Base-by-base conservation (phyloP, 2,329 filamentous ascomycete species). In the Penicillium psychrosexuale region DNA sequence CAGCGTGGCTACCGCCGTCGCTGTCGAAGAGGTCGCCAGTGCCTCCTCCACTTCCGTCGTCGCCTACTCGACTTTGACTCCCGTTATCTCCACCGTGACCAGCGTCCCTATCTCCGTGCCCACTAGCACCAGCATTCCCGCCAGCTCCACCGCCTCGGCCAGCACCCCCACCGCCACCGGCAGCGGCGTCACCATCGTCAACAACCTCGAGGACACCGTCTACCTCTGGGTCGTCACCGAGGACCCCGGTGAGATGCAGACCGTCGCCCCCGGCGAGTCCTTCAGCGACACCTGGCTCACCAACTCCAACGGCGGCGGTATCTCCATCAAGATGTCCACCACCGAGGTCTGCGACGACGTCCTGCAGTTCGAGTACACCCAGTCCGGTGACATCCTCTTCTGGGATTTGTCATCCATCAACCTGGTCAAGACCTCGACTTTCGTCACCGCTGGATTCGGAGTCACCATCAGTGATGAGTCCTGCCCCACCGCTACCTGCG, bases 391-490 rank as follows among this genome's bases (percentile, higher is more conserved):
- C 2, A 57, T 52, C 9, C 51, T 71, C 48, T 71, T 57, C 54
- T 71, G 68, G 68, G 68, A 71, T 47, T 54, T 71, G 51, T 70
- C 68, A 6, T 66, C 58, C 48, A 70, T 71, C 59, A 61, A 71
- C 56, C 47, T 71, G 37, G 34, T 49, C 36, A 34, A 56, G 7
- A 37, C 55, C 47, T 68, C 66, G 7, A 37, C 45, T 0, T 61
- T 71, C 39, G 43, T 66, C 47, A 31, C 34, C 0, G 39, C 56
- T 4, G 69, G 69, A n/a, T 71, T 71, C 56, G 53, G 31, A 8
- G 68, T 67, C 22, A 62, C 55, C n/a, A 61, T 63, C 19, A 54
- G 59, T 54, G 63, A 67, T 38, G 43, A 44, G 15, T 58, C 58
- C 17, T 70, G 68, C 47, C 37, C 54, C 2, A 51, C 58, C 22